Conservation (phyloP, 768 basidiomycete species). For the Tylopilus rubrobrunneus region DNA sequence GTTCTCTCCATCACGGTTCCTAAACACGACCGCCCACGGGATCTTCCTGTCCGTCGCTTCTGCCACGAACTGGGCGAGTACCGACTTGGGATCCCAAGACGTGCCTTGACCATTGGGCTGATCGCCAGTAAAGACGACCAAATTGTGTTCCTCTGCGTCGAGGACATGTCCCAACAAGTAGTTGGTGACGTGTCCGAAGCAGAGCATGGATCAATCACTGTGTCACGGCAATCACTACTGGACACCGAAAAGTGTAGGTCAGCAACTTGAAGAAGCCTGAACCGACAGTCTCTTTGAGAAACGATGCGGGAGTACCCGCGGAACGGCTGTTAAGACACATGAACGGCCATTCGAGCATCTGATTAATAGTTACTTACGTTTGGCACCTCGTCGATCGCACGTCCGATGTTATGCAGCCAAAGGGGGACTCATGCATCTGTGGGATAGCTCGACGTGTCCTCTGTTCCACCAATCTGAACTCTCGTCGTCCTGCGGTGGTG, state of each 20-base stretch:
- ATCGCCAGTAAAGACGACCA: slow-evolving; percentile 92
- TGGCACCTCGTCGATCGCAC: slow-evolving; percentile 72
- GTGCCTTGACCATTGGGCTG: slow-evolving; percentile 91
- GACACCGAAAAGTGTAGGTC: slow-evolving; percentile 92
- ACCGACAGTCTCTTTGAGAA: slow-evolving; percentile 80
- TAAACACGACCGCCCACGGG: slow-evolving; percentile 91
- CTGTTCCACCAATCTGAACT: no score
- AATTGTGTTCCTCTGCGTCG: slow-evolving; percentile 79
- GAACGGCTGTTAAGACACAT: slow-evolving; percentile 44
- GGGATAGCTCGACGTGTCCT: no score
- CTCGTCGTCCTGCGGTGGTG: no score
- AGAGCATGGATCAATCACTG: slow-evolving; percentile 44
- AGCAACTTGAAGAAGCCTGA: slow-evolving; percentile 88
- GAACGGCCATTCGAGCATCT: neutral
- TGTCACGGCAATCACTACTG: slow-evolving; percentile 74
- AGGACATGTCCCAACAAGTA: slow-evolving; percentile 67
- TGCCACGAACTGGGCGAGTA: slow-evolving; percentile 83
- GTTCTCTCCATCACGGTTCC: slow-evolving; percentile 88
- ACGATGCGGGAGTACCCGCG: slow-evolving; percentile 72
- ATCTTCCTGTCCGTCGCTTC: slow-evolving; percentile 71
- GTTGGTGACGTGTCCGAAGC: slow-evolving; percentile 77
- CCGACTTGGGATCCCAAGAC: slow-evolving; percentile 84
- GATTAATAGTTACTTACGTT: slow-evolving; percentile 44
- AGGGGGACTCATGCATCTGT: no score
- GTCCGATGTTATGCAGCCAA: no score